Evolutionary conservation across 768 basidiomycete genomes (phyloP), one percentile per base, ranked within the genome.

Genomic region (Lyophyllum shimeji): DNA sequence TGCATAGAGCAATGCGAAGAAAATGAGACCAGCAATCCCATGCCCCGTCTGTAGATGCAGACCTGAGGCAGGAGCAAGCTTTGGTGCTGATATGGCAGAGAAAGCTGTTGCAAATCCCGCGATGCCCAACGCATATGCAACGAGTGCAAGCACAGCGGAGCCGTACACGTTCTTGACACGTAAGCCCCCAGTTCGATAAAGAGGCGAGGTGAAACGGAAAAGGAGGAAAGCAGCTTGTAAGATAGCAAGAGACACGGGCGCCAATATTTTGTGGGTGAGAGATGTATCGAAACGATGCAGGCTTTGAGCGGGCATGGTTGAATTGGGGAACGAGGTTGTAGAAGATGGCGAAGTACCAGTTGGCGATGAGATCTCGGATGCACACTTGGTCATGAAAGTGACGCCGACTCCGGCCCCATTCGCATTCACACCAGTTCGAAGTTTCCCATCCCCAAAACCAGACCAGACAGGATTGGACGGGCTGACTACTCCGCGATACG

Each of bases 331-430:
- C 40, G 72, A 67, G 42, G 64, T 4, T 40, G 4, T 15, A 40
- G 39, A 18, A 40, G 69, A 46, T 29, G 64, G 56, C 40, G 72
- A 66, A 42, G 64, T 55, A 25, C 60, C 47, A n/a, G 69, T 52
- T 7, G 64, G 59, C 37, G 69, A 51, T 25, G 65, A 51, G 15
- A 63, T 64, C 20, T 73, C 62, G 25, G 74, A 70, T 23, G 86
- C 88, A 57, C 91, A 93, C 49, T 77, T 67, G 9, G 78, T 73
- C 60, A 91, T 63, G 65, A 84, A 90, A 52, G 77, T 70, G 13
- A 85, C 64, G 13, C 73, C 76, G 23, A 92, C 91, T 1, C 90
- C 89, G 27, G 81, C 71, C 12, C 90, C 90, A 56, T 75, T 77
- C 2, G 91, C 89, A 60, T 80, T 71, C 46, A 84, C 52, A 24